Conservation (phyloP, 768 basidiomycete species). For the Termitomyces sp. region DNA sequence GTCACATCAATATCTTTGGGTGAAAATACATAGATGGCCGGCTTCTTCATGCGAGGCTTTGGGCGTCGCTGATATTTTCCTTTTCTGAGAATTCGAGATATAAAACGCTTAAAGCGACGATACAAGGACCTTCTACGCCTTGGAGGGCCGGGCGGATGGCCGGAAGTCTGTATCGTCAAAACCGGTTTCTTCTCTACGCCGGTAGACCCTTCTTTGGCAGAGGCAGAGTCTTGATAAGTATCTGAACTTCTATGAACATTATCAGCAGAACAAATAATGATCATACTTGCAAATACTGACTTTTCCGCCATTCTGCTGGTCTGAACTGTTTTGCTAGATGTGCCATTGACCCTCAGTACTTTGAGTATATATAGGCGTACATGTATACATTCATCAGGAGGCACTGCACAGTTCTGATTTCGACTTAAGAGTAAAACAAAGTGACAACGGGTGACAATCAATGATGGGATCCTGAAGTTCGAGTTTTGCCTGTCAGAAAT, state of each 20-base stretch:
- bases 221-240: no score
- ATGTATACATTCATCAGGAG: not conserved
- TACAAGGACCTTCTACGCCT: not conserved
- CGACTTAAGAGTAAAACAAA: not conserved
- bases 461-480: not conserved
- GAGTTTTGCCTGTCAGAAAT: not conserved
- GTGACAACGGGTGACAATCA: not conserved
- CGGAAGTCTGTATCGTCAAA: not conserved
- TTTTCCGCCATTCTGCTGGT: not conserved
- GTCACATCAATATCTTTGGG: constrained; percentile 20
- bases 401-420: not conserved
- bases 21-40: constrained; percentile 30
- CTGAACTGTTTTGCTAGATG: not conserved
- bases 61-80: not conserved
- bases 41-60: constrained; percentile 17
- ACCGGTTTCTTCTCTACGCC: not conserved
- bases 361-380: not conserved
- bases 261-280: not conserved
- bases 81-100: constrained; percentile 2
- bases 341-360: not conserved
- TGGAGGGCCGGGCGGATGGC: not conserved
- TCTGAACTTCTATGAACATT: not conserved
- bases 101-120: constrained; percentile 1
- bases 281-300: not conserved
- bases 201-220: not conserved